phyloP scores from a whole-genome alignment of 306 rosid species.

The Vigna hirtella region DNA sequence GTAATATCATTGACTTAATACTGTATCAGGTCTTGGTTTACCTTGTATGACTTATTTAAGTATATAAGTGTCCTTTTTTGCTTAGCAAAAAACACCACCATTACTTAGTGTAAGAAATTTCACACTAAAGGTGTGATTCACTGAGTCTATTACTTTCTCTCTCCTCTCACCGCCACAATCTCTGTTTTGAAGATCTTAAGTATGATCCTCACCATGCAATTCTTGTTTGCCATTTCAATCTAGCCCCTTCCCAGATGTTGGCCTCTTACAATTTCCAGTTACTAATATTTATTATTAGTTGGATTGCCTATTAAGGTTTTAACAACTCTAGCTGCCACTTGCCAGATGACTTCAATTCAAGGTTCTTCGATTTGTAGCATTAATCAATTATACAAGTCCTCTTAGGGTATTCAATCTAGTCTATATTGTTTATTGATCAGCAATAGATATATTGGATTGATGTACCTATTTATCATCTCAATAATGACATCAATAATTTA shows the following conservation, averaged over 20 bases:
- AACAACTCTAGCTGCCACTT: constrained; percentile 3
- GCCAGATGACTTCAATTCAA: constrained; percentile 4
- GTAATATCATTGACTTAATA: no score
- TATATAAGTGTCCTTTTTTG: no score
- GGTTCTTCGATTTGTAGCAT: neutral
- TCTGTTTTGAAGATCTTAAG: constrained; percentile 15
- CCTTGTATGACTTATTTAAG: no score
- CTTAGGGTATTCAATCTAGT: constrained; percentile 2
- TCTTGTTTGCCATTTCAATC: neutral
- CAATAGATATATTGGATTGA: constrained; percentile 17
- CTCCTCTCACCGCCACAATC: neutral
- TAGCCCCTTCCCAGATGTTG: neutral
- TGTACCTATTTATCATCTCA: constrained; percentile 11
- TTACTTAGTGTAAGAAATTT: constrained; percentile 7
- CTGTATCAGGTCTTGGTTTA: no score
- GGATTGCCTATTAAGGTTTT: neutral
- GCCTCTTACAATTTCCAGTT: neutral
- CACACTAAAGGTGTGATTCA: neutral
- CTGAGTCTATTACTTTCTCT: neutral
- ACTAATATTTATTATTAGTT: neutral
- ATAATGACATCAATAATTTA: constrained; percentile 8
- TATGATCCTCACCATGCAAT: constrained; percentile 8
- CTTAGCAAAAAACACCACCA: no score
- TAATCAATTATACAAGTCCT: constrained; percentile 12
- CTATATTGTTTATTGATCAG: neutral